Evolutionary conservation across 2,329 filamentous ascomycete genomes (phyloP).

Genomic region (Fusarium verticillioides): DNA sequence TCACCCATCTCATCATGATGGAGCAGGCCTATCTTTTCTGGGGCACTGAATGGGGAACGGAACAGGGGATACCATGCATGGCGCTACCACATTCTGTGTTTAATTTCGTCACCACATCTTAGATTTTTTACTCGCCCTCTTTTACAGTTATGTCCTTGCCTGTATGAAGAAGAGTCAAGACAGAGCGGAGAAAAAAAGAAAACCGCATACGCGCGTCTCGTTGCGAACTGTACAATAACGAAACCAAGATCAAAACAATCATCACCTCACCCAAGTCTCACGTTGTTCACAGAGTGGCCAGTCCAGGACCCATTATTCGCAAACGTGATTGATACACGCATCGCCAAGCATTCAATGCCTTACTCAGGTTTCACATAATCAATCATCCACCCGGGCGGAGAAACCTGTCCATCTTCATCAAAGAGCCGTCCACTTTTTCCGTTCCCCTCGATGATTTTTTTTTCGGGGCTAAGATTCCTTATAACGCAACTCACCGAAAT

Average conservation of each 20-base stretch:
- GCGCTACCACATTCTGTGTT: conserved; percentile 18
- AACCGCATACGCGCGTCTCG: neutral
- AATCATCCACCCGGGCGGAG: conserved; percentile 22
- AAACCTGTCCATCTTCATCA: conserved; percentile 22
- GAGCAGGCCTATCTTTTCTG: conserved; percentile 14
- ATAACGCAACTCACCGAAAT: conserved; percentile 19
- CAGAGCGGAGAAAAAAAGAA: conserved; percentile 9
- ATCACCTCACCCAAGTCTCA: conserved; percentile 17
- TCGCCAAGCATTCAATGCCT: conserved; percentile 8
- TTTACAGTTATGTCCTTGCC: neutral
- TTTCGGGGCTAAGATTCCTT: conserved; percentile 14
- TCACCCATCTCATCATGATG: conserved; percentile 7
- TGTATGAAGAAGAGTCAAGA: neutral
- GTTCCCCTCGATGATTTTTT: neutral
- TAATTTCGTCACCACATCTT: conserved; percentile 36
- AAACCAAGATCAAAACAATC: conserved; percentile 18
- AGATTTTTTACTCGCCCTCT: conserved; percentile 2
- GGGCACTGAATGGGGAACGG: conserved; percentile 21
- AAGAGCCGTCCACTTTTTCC: conserved; percentile 10
- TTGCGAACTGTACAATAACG: conserved; percentile 7
- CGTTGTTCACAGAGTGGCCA: conserved; percentile 15
- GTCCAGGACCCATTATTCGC: conserved; percentile 20
- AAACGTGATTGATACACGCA: conserved; percentile 14
- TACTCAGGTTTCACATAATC: conserved; percentile 29
- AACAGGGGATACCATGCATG: conserved; percentile 28